phyloP scores from a whole-genome alignment of 1,284 basidiomycete genomes.

The Apiotrichum veenhuisii region DNA sequence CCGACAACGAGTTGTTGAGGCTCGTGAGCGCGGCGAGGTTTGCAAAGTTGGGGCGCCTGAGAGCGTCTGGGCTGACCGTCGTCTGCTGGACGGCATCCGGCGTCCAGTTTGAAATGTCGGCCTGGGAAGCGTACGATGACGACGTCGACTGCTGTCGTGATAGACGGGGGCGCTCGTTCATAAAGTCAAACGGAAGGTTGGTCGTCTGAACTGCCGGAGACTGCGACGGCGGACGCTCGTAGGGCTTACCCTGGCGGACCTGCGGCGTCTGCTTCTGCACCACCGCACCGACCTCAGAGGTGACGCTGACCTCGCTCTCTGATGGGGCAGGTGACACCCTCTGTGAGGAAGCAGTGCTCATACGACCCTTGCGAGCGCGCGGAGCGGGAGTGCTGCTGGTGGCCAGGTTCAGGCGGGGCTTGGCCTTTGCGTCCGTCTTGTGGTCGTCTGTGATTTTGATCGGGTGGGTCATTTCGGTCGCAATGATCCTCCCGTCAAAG shows the following conservation, averaged over 20 bases:
- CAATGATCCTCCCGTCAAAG: constrained; percentile 72
- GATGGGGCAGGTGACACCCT: constrained; percentile 40
- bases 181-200: constrained; percentile 27
- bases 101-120: constrained; percentile 20
- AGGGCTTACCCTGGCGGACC: constrained; percentile 39
- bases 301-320: constrained; percentile 40
- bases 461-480: constrained; percentile 76
- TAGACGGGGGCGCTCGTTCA: constrained; percentile 22
- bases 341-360: constrained; percentile 38
- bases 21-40: constrained; percentile 10
- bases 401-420: constrained; percentile 26
- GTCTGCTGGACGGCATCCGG: constrained; percentile 15
- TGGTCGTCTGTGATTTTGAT: constrained; percentile 99
- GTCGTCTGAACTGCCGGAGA: constrained; percentile 26
- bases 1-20: constrained; percentile 20
- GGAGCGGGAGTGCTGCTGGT: constrained; percentile 18
- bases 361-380: constrained; percentile 35
- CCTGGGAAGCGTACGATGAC: constrained; percentile 21
- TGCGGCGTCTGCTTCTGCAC: constrained; percentile 41
- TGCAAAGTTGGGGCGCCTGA: constrained; percentile 37
- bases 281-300: constrained; percentile 42
- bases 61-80: constrained; percentile 38
- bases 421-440: constrained; percentile 63
- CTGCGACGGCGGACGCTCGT: constrained; percentile 39
- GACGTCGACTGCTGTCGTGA: constrained; percentile 30